Evolutionary conservation across 495 filamentous ascomycete species (phyloP), one percentile per base, ranked within the genome.

Genomic region (Podospora didyma): DNA sequence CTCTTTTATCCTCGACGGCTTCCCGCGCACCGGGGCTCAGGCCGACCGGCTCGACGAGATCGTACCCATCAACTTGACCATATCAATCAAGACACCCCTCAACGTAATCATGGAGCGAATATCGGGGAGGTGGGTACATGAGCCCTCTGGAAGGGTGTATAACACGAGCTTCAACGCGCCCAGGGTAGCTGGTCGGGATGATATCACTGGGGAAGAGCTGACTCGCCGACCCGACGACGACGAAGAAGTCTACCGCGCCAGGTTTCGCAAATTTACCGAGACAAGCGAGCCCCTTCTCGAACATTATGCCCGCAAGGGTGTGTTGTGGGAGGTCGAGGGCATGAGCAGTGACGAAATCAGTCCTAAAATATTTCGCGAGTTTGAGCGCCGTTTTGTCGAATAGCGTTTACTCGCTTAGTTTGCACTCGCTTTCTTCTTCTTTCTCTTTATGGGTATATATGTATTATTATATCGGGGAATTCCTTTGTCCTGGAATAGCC

Each of bases 1-100:
- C 20, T 96, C 90, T 16, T 98, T 97, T 70, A 85, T 98, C 58
- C 87, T 98, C 47, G 94, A 98, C 68, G 94, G 94, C 20, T 98
- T 97, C 72, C 94, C 94, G 4, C 88, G 94, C 57, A 98, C 91
- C 17, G 85, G 87, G 2, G 55, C 75, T 2, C 94, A 98, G 73
- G 94, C 94, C 12, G 62, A 74, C 45, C 84, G 83, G 41, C 74
- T 98, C 22, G 92, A 94, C 65, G 73, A 74, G 7, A 77, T 96
- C 12, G 83, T 98, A 34, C 89, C 91, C 2, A 90, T 98, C 61
- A 98, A 98, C 73, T 82, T 96, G 57, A 94, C 89, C 59, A 86
- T 96, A 49, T 82, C 82, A 52, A 73, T 86, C 49, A 67, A 74
- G 57, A 89, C 86, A 2, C 88, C 88, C 2, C 67, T 81, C 41